Evolutionary conservation across 768 basidiomycete genomes (phyloP), one percentile per base, ranked within the genome.

Genomic region (Boletus tomentosulus): DNA sequence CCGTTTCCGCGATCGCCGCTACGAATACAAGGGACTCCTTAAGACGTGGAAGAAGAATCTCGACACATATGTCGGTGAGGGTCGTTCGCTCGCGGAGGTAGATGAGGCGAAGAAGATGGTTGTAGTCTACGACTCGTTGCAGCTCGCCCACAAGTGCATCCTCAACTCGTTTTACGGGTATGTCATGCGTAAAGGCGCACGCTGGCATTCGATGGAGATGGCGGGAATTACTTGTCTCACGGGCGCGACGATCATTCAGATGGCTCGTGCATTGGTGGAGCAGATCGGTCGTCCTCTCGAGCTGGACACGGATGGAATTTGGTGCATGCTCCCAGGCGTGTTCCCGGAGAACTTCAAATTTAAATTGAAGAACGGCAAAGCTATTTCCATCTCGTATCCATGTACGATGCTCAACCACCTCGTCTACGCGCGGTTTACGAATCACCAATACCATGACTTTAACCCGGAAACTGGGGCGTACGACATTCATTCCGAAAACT

Each of bases 151-250:
- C 81, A 99, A 99, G 75, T 98, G 95, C 66, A 99, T 99, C 67
- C 83, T 99, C 60, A 99, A 99, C 76, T 98, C 97, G 3, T 99
- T 99, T 79, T 99, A 99, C 67, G 97, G 97, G 34, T 99, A 99
- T 63, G 96, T 99, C 68, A 98, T 98, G 97, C 85, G 97, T 38
- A 98, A 99, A 68, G 97, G 97, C 49, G 97, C 97, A 16, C 78
- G 97, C 30, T 99, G 97, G 97, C 95, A 98, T 70, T 98, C 96
- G 28, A 98, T 99, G 97, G 97, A 99, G 76, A 99, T 99, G 97
- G 97, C 97, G 1, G 97, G 97, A 7, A 98, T 99, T 57, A 98
- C 97, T 11, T 99, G 97, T 73, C 76, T 98, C 49, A 98, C 97
- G 0, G 97, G 97, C 38, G 94, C 97, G 19, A 91, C 84, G 6